These are phyloP conservation scores for Trypanosoma boissoni DNA, from an alignment of 208 protist genomes.

Conservation along the genomic window DNA sequence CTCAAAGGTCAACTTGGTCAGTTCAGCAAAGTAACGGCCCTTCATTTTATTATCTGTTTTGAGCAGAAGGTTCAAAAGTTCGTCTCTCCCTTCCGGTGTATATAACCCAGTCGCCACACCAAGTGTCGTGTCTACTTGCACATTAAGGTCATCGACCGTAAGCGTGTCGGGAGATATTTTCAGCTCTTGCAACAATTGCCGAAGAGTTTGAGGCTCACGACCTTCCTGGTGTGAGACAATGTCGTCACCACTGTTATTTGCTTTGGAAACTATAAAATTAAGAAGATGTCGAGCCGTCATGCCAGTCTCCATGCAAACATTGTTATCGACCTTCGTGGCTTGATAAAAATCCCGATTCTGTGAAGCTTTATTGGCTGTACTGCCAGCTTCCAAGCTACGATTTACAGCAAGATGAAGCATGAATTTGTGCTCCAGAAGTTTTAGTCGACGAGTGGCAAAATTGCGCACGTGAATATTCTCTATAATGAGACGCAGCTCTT, in stretches of 20 bases:
- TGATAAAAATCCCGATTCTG: conserved; percentile 95
- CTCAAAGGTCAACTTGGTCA: conserved; percentile 95
- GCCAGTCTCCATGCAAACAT: conserved; percentile 92
- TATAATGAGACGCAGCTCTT: conserved; percentile 58
- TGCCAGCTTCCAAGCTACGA: conserved; percentile 75
- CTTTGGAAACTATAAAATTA: conserved; percentile 94
- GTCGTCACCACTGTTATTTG: conserved; percentile 91
- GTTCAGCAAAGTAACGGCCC: conserved; percentile 96
- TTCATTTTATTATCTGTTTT: conserved; percentile 98
- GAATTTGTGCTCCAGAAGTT: conserved; percentile 91
- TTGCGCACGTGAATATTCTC: conserved; percentile 75
- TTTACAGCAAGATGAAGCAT: conserved; percentile 93
- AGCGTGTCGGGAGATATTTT: conserved; percentile 81
- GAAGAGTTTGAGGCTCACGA: conserved; percentile 80
- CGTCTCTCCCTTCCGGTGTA: conserved; percentile 88
- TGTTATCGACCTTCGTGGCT: conserved; percentile 96
- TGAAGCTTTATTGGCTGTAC: conserved; percentile 67
- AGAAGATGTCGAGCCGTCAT: conserved; percentile 95
- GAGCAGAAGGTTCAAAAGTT: conserved; percentile 96
- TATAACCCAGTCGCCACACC: conserved; percentile 91
- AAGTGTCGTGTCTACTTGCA: conserved; percentile 88
- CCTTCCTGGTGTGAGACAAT: conserved; percentile 86
- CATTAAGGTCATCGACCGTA: conserved; percentile 95
- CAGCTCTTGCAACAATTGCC: conserved; percentile 74
- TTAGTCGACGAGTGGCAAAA: conserved; percentile 82